Percentiles rank a stretch among this genome's conserved stretches.
These are phyloP conservation scores for Phaffomyces thermotolerans DNA, from an alignment of 805 yeast genomes.

Conservation along the genomic window DNA sequence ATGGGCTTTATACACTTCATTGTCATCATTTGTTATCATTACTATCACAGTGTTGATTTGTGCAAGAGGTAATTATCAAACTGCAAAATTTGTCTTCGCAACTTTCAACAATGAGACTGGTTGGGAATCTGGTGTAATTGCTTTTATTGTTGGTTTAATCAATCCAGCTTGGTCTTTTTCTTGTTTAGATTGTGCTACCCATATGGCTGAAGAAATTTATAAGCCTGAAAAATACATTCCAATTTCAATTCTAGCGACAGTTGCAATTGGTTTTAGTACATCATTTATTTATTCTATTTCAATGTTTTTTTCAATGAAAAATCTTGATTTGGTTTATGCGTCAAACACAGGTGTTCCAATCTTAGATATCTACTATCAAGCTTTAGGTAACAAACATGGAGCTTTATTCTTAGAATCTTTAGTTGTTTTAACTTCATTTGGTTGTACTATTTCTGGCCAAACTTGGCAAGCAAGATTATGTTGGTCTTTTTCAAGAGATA, in stretches of 20 bases:
- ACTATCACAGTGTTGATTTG: constrained; percentile 45
- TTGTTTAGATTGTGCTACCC: constrained; percentile 63
- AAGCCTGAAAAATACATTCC: constrained; percentile 50
- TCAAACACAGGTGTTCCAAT: constrained; percentile 54
- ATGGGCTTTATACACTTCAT: constrained; percentile 42
- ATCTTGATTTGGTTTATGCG: constrained; percentile 39
- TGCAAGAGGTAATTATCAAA: constrained; percentile 42
- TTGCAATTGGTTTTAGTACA: constrained; percentile 55
- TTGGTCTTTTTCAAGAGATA: constrained; percentile 63
- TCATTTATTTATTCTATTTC: constrained; percentile 42
- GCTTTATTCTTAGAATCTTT: constrained; percentile 43
- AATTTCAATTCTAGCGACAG: constrained; percentile 50
- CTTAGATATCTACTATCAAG: constrained; percentile 53
- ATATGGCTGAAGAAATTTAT: constrained; percentile 58
- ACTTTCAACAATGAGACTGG: constrained; percentile 51
- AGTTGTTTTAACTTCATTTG: constrained; percentile 46
- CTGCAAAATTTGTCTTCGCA: constrained; percentile 44
- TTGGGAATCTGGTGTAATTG: constrained; percentile 48
- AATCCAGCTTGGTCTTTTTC: constrained; percentile 64
- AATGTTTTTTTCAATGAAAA: constrained; percentile 50
- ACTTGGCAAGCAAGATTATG: constrained; percentile 63
- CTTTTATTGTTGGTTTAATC: constrained; percentile 55
- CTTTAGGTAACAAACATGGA: constrained; percentile 42
- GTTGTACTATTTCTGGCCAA: constrained; percentile 53
- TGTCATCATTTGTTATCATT: constrained; percentile 43